Conservation (phyloP, 2,329 filamentous ascomycete genomes). For the Thelonectria discophora region DNA sequence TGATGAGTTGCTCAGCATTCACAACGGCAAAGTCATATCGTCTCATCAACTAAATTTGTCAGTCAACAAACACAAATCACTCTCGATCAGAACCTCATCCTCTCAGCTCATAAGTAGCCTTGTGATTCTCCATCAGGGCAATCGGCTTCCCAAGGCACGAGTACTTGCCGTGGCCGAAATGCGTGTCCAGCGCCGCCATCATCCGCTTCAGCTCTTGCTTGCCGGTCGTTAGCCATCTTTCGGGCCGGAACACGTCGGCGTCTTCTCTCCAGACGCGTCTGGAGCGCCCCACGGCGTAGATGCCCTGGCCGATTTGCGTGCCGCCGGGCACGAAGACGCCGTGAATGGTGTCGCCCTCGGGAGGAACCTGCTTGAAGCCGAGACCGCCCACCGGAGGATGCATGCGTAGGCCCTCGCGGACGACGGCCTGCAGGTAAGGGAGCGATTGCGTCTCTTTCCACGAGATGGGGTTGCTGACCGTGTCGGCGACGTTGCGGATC, state of each 20-base stretch:
- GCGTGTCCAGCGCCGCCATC: constrained; percentile 50
- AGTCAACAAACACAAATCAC: background rate
- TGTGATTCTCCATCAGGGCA: constrained; percentile 59
- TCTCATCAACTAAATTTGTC: constrained; percentile 40
- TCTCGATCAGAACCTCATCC: no score
- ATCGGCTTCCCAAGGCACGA: constrained; percentile 58
- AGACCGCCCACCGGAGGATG: constrained; percentile 62
- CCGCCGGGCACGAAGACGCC: constrained; percentile 62
- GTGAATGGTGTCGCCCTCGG: constrained; percentile 60
- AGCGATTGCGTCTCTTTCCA: constrained; percentile 60
- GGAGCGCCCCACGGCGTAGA: constrained; percentile 62
- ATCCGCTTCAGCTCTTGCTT: constrained; percentile 46
- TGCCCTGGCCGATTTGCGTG: constrained; percentile 62
- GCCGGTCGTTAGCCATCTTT: constrained; percentile 60
- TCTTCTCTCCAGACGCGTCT: constrained; percentile 59
- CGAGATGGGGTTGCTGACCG: constrained; percentile 49
- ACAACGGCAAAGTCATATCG: constrained; percentile 47
- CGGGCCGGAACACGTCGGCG: constrained; percentile 61
- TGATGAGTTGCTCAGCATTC: constrained; percentile 47
- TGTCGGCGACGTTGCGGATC: constrained; percentile 53
- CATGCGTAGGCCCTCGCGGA: constrained; percentile 65
- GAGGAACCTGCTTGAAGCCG: constrained; percentile 63
- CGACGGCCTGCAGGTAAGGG: constrained; percentile 64
- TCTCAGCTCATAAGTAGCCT: constrained; percentile 57
- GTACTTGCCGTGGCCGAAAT: constrained; percentile 57